These are phyloP conservation scores for Asterophora lycoperdoides DNA, from an alignment of 768 basidiomycete species.

Conservation along the genomic window DNA sequence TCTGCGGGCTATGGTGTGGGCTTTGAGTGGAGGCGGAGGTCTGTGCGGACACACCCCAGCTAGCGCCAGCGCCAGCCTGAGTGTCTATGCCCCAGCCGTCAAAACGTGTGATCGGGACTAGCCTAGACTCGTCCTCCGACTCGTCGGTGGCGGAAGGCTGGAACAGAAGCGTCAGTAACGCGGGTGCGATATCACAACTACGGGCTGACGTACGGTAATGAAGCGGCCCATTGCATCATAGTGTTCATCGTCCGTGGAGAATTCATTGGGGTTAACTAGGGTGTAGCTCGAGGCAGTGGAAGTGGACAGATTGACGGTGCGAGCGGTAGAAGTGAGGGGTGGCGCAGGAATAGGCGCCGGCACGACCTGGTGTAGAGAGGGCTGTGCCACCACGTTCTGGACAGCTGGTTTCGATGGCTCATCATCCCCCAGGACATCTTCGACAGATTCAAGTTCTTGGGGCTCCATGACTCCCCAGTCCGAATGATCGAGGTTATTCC, in stretches of 20 bases:
- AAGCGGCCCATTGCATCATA: slow-evolving; percentile 24
- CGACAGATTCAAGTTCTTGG: slow-evolving; percentile 32
- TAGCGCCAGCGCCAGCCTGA: no score
- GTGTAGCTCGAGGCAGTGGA: slow-evolving; percentile 39
- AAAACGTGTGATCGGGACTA: slow-evolving; percentile 12
- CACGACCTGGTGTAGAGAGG: slow-evolving; percentile 15
- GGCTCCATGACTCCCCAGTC: slow-evolving; percentile 43
- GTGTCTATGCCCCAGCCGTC: slow-evolving; percentile 15
- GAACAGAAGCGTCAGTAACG: slow-evolving; percentile 20
- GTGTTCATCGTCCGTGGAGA: slow-evolving; percentile 34
- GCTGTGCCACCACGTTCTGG: slow-evolving; percentile 14
- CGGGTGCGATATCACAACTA: slow-evolving; percentile 11
- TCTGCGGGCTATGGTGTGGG: slow-evolving; percentile 21
- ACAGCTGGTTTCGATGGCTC: slow-evolving; percentile 19
- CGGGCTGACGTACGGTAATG: slow-evolving; percentile 23
- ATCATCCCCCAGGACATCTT: slow-evolving; percentile 35
- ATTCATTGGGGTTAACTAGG: slow-evolving; percentile 39
- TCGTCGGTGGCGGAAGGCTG: slow-evolving; percentile 16
- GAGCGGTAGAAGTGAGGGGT: slow-evolving; percentile 30
- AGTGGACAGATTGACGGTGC: slow-evolving; percentile 32
- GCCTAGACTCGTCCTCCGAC: slow-evolving; percentile 28
- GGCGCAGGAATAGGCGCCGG: slow-evolving; percentile 21
- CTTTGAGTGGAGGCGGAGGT: slow-evolving; percentile 11
- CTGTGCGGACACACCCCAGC: not conserved
- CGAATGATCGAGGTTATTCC: slow-evolving; percentile 33